phyloP scores from a whole-genome alignment of 164 flowering plant genomes.

The Stephania cephalantha region DNA sequence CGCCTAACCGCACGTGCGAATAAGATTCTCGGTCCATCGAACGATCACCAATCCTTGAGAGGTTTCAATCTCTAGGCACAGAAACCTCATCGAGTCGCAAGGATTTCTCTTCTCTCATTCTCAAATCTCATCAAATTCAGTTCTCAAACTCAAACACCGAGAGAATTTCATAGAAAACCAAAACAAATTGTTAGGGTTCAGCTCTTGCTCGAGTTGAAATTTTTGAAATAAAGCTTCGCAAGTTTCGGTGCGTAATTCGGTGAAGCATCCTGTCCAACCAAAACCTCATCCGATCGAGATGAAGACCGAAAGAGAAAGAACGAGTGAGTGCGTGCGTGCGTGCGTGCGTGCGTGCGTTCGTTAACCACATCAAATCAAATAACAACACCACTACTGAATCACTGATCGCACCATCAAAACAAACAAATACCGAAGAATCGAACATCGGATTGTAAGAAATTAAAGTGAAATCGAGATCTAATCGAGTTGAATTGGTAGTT shows the following conservation, averaged over 20 bases:
- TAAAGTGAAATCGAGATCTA: background rate
- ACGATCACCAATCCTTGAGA: background rate
- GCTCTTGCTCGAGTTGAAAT: no score
- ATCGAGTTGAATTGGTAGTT: background rate
- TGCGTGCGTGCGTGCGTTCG: no score
- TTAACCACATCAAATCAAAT: background rate
- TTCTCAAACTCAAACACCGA: background rate
- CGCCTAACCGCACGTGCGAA: background rate
- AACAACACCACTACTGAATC: background rate
- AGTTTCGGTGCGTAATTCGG: no score
- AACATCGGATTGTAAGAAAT: background rate
- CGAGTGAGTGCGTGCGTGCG: no score
- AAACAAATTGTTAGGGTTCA: no score
- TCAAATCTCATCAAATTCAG: background rate
- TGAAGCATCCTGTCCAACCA: no score
- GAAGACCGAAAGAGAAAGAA: no score
- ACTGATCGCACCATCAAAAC: background rate
- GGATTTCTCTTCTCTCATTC: no score
- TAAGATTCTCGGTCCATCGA: background rate
- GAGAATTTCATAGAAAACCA: background rate
- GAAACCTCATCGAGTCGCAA: background rate
- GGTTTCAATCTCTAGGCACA: background rate
- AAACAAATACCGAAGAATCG: background rate
- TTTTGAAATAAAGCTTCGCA: no score
- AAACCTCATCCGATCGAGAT: no score